Evolutionary conservation across 306 rosid species (phyloP), one percentile per base, ranked within the genome.

Genomic region (Amphicarpaea edgeworthii): DNA sequence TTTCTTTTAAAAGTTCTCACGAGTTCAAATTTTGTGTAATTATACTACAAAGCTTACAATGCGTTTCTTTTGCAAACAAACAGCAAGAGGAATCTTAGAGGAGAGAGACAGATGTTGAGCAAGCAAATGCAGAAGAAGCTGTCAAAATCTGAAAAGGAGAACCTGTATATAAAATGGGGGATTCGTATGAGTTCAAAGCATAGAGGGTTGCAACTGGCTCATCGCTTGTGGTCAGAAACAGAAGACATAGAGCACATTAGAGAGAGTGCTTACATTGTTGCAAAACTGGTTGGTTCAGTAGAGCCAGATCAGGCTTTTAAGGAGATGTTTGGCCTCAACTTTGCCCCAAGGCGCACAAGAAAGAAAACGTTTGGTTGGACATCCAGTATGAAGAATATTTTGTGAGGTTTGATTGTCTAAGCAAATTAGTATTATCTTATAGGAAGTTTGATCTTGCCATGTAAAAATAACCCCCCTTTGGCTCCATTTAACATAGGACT

Each of bases 271-370:
- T 49, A 72, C 55, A 60, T 92, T 55, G 97, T 94, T 76, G 87
- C 93, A 49, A 92, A 86, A 82, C 80, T 92, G 69, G 84, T 90
- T 41, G 91, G 93, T 65, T 63, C 86, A 10, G 95, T 89, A 64
- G 88, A 88, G 79, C 95, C 97, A 28, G 90, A 92, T 58, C 86
- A 78, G n/a, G 98, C 98, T 34, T 94, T 85, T 79, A 94, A 84
- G 93, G 98, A 94, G 87, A 91, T 92, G 98, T 94, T 94, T 78
- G 98, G 91, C 3, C 97, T 94, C 83, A 91, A 88, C 80, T 90
- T 94, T 66, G 87, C 93, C 14, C 95, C 93, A 7, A 34, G 89
- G 19, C 66, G 46, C 30, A 43, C 66, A 21, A 49, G 16, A 57
- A 79, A 62, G 77, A 91, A 61, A 82, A 76, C 84, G 77, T 80